Evolutionary conservation across 225 moss, liverwort and hornwort genomes (phyloP), one percentile per base, ranked within the genome.

Genomic region (Antitrichia curtipendula): DNA sequence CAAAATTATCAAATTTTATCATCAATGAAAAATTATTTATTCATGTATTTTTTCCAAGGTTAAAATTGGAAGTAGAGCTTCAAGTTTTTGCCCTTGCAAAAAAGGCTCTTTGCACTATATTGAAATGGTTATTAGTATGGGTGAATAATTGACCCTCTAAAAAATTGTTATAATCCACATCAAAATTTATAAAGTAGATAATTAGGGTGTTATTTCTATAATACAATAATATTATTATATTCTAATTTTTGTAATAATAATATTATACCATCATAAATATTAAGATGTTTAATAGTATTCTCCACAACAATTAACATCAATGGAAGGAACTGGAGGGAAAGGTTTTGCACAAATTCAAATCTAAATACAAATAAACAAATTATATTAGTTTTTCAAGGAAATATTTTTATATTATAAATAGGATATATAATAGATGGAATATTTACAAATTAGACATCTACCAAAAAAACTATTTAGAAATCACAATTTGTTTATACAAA

Each of bases 81-180:
- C 11, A 31, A 31, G 7, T 47, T 49, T 43, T 47, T 29, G 3
- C 1, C 2, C 4, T 31, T 1, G 0, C 0, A 29, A 10, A 45
- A 1, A 10, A 29, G 10, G 3, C 4, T 72, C 6, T 2, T 16
- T 24, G 13, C 1, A 8, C 4, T 70, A 5, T 4, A 27, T 4
- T 15, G 1, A 25, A 25, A 16, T 9, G 8, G 3, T 16, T 16
- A 43, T 27, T 5, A 25, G 3, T 15, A 25, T 41, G 0, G 5
- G 41, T 70, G 27, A 27, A 25, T 41, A 25, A 5, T 3, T 27
- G 25, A 0, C 1, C 0, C 0, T 21, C 0, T 21, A 4, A 3
- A 38, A 38, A 38, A 38, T 38, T n/a, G n/a, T n/a, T n/a, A n/a
- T n/a, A n/a, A n/a, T 69, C 4, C 0, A 27, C 16, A 41, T 70